These are phyloP conservation scores for Kockiozyma suomiensis DNA, from an alignment of 805 yeast species.

Conservation along the genomic window DNA sequence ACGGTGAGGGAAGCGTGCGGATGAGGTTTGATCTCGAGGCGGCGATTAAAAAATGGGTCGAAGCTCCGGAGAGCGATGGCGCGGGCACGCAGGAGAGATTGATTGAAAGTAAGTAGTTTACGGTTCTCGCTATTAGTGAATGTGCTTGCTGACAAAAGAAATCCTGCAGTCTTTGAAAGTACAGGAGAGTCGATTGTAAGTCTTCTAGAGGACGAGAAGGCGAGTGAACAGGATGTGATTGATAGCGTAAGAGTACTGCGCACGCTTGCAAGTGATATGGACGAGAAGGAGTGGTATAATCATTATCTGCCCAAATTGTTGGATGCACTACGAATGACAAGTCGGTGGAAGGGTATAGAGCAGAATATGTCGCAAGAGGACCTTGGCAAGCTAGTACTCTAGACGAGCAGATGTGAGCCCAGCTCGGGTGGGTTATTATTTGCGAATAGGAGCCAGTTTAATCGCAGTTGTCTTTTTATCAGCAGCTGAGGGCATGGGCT, in stretches of 20 bases:
- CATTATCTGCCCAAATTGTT: slow-evolving; percentile 9
- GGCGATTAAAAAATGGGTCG: slow-evolving; percentile 14
- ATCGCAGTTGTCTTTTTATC: no score
- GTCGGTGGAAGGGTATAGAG: slow-evolving; percentile 1
- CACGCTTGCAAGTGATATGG: slow-evolving; percentile 8
- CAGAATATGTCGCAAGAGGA: not conserved
- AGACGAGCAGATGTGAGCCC: no score
- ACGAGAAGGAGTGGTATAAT: slow-evolving; percentile 22
- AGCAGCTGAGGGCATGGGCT: no score
- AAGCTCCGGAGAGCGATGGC: slow-evolving; percentile 4
- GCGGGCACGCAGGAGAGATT: slow-evolving; percentile 9
- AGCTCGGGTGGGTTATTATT: no score
- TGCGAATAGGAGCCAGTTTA: no score
- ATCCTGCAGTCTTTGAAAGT: slow-evolving; percentile 1
- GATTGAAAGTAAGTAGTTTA: slow-evolving; percentile 4
- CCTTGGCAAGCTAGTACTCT: no score
- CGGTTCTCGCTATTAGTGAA: not conserved
- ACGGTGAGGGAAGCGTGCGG: not conserved
- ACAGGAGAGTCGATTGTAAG: not conserved
- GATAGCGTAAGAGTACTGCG: slow-evolving; percentile 7
- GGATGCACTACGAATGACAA: slow-evolving; percentile 15
- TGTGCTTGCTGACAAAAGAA: no score
- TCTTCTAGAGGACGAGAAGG: not conserved
- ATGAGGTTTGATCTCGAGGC: slow-evolving; percentile 7
- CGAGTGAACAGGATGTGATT: not conserved